phyloP scores from a whole-genome alignment of 2,329 filamentous ascomycete genomes.

The Aulographum hederae region DNA sequence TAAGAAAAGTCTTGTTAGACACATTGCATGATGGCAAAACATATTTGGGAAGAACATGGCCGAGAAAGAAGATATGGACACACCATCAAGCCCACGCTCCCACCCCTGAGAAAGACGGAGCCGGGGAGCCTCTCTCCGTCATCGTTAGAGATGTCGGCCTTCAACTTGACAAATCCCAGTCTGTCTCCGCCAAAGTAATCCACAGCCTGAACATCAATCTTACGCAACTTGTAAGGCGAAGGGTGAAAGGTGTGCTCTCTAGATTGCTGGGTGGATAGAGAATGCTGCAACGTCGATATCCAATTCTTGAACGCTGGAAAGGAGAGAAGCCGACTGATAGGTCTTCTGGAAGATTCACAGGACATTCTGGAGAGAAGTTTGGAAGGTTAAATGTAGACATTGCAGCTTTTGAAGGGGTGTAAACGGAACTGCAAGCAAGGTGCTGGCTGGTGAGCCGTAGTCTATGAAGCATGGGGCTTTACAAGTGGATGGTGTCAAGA shows the following conservation, averaged over 20 bases:
- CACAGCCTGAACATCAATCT: constrained; percentile 34
- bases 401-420: neutral
- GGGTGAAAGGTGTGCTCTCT: constrained; percentile 30
- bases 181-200: constrained; percentile 31
- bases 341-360: constrained; percentile 23
- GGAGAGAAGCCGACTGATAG: constrained; percentile 25
- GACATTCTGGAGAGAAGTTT: constrained; percentile 14
- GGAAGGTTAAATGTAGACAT: constrained; percentile 26
- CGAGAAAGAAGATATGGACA: constrained; percentile 6
- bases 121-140: constrained; percentile 33
- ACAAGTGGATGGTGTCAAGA: too few relatives aligned
- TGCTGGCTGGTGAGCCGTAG: constrained; percentile 4
- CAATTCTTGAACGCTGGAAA: constrained; percentile 37
- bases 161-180: constrained; percentile 38
- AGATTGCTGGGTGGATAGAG: constrained; percentile 25
- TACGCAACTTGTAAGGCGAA: constrained; percentile 30
- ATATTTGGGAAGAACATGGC: neutral
- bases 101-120: constrained; percentile 37
- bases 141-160: constrained; percentile 33
- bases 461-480: constrained; percentile 7
- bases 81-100: constrained; percentile 39
- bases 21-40: too few relatives aligned
- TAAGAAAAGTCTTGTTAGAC: constrained; percentile 8
- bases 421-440: neutral
- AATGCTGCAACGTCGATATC: constrained; percentile 30